phyloP scores from a whole-genome alignment of 768 basidiomycete species.

The Crassisporium funariophilum region DNA sequence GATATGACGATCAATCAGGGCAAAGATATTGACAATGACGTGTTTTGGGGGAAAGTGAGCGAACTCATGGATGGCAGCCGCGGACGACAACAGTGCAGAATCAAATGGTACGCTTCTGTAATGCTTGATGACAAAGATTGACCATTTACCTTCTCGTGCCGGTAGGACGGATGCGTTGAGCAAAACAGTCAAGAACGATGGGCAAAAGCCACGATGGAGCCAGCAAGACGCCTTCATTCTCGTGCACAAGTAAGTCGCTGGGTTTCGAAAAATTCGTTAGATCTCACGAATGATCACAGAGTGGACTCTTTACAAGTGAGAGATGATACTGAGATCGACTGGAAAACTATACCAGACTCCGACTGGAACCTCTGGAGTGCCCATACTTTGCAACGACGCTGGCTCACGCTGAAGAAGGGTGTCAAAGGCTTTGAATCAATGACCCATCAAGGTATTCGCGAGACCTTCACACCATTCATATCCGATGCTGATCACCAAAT shows the following conservation, averaged over 20 bases:
- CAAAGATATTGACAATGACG: slow-evolving; percentile 74
- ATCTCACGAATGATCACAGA: slow-evolving; percentile 42
- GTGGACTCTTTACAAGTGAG: slow-evolving; percentile 73
- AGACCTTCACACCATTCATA: background rate
- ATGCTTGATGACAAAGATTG: too few relatives aligned
- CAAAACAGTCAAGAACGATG: slow-evolving; percentile 72
- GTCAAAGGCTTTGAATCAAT: slow-evolving; percentile 80
- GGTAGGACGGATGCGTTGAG: slow-evolving; percentile 76
- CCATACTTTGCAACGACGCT: slow-evolving; percentile 76
- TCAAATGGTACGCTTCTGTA: slow-evolving; percentile 72
- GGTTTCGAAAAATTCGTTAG: background rate
- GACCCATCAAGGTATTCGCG: slow-evolving; percentile 66
- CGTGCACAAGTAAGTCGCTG: slow-evolving; percentile 67
- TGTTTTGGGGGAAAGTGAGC: slow-evolving; percentile 82
- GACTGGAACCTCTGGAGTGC: slow-evolving; percentile 87
- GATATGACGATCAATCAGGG: slow-evolving; percentile 74
- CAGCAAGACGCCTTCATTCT: slow-evolving; percentile 77
- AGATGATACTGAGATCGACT: slow-evolving; percentile 84
- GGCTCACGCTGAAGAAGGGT: slow-evolving; percentile 77
- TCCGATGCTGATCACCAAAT: slow-evolving; percentile 9
- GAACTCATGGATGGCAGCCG: slow-evolving; percentile 76
- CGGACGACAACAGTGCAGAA: slow-evolving; percentile 82
- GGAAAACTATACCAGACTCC: slow-evolving; percentile 73
- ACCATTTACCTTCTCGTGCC: background rate
- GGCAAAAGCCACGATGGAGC: slow-evolving; percentile 72